Percentiles rank a stretch among this genome's conserved stretches.
phyloP scores from a whole-genome alignment of 1,284 basidiomycete species.

The Mycocalia duriaeana region DNA sequence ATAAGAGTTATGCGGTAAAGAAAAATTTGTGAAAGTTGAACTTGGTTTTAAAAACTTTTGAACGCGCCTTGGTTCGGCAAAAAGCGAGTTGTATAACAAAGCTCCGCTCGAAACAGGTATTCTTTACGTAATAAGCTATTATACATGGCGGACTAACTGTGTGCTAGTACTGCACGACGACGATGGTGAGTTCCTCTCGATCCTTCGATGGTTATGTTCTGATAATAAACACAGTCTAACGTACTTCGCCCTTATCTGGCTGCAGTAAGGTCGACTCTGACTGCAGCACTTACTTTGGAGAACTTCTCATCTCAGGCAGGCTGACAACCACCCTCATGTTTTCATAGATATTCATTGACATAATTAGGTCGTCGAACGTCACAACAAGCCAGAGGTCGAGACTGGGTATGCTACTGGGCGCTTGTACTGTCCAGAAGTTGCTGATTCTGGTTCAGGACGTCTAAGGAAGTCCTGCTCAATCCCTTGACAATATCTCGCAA shows the following conservation, averaged over 20 bases:
- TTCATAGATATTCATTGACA: slow-evolving; percentile 12
- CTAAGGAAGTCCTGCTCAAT: slow-evolving; percentile 91
- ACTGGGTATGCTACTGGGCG: slow-evolving; percentile 49
- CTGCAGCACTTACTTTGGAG: slow-evolving; percentile 94
- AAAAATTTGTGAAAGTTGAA: slow-evolving; percentile 7
- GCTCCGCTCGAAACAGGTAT: slow-evolving; percentile 3
- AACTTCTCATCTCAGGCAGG: slow-evolving; percentile 94
- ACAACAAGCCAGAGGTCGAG: slow-evolving; percentile 96
- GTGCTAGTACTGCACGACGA: too few species aligned
- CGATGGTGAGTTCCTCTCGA: slow-evolving; percentile 42
- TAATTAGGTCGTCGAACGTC: slow-evolving; percentile 83
- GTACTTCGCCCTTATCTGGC: slow-evolving; percentile 91
- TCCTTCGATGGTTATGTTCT: not conserved
- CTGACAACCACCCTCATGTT: slow-evolving; percentile 7
- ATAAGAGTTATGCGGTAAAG: slow-evolving; percentile 12
- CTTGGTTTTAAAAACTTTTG: slow-evolving; percentile 13
- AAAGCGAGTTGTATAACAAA: slow-evolving; percentile 11
- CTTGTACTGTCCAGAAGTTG: too few species aligned
- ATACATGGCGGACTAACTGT: too few species aligned
- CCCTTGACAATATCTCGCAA: slow-evolving; percentile 93
- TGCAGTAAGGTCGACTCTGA: slow-evolving; percentile 91
- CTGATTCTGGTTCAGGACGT: slow-evolving; percentile 59
- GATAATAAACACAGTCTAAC: slow-evolving; percentile 51
- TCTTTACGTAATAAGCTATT: not conserved
- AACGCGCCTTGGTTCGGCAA: slow-evolving; percentile 5